A percentile compares a stretch with the other conserved stretches of the same genome.
Evolutionary conservation across 192 early-diverging fungal species (phyloP).

Genomic region (Diversispora eburnea): DNA sequence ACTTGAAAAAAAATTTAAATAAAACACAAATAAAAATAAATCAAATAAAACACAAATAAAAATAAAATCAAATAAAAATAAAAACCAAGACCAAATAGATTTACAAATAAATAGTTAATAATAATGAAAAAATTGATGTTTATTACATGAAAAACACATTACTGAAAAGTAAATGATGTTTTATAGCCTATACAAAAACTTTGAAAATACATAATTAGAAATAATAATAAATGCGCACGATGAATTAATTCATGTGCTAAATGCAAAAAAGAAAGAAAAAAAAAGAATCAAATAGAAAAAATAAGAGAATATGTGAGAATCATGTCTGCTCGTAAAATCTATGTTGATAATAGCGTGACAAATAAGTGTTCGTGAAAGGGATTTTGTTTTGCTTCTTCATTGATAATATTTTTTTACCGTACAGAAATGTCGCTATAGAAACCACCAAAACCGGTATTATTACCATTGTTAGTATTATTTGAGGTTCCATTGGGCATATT

Average conservation of each 20-base stretch:
- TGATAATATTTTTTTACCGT: conserved; percentile 6
- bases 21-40: too few relatives aligned
- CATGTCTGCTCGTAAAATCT: neutral
- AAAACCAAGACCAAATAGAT: too few relatives aligned
- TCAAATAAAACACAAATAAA: too few relatives aligned
- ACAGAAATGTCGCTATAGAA: conserved; percentile 27
- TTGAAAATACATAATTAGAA: neutral
- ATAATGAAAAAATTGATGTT: conserved; percentile 1
- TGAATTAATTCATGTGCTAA: conserved; percentile 14
- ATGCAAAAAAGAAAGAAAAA: neutral
- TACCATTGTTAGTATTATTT: conserved; percentile 15
- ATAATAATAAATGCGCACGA: conserved; percentile 9
- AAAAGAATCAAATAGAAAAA: neutral
- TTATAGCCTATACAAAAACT: conserved; percentile 11
- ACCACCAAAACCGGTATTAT: neutral
- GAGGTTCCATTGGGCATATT: conserved; percentile 27
- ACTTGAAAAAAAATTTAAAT: too few relatives aligned
- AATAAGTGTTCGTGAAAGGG: conserved; percentile 10
- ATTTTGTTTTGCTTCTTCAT: neutral
- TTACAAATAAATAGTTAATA: neutral
- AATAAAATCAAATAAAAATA: too few relatives aligned
- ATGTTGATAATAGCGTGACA: neutral
- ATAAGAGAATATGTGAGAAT: neutral
- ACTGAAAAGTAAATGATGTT: neutral
- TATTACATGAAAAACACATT: neutral